Evolutionary conservation across 2,329 filamentous ascomycete genomes (phyloP).

Genomic region (Pyricularia sp.): DNA sequence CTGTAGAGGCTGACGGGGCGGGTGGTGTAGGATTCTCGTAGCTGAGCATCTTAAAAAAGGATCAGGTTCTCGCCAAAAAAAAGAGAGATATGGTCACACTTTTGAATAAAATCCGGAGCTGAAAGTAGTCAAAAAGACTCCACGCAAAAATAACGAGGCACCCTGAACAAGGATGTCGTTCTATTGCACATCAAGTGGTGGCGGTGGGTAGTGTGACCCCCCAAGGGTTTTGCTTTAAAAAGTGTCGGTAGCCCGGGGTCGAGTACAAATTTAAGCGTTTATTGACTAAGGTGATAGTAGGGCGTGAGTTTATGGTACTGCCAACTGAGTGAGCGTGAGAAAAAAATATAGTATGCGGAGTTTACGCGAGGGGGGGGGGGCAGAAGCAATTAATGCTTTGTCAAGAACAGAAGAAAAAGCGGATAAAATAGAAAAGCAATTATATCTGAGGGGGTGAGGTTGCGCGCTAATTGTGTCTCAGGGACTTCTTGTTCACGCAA

Average conservation of each 20-base stretch:
- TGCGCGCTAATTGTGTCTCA: neutral
- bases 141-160: neutral
- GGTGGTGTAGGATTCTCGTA: neutral
- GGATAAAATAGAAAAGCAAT: neutral
- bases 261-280: neutral
- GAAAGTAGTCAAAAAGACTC: neutral
- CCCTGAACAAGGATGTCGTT: neutral
- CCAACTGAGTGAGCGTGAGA: neutral
- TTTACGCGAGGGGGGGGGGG: neutral
- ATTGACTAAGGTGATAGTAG: neutral
- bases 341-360: neutral
- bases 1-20: neutral
- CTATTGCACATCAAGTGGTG: neutral
- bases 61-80: neutral
- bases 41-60: slow-evolving; percentile 4
- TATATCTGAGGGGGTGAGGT: neutral
- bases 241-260: neutral
- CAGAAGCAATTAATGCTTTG: neutral
- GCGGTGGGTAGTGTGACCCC: neutral
- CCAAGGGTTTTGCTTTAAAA: neutral
- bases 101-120: neutral
- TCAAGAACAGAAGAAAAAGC: neutral
- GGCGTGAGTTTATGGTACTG: neutral
- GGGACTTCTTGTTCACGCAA: neutral
- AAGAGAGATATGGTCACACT: neutral